Evolutionary conservation across 306 rosid species (phyloP).

Genomic region (Begonia masoniana): DNA sequence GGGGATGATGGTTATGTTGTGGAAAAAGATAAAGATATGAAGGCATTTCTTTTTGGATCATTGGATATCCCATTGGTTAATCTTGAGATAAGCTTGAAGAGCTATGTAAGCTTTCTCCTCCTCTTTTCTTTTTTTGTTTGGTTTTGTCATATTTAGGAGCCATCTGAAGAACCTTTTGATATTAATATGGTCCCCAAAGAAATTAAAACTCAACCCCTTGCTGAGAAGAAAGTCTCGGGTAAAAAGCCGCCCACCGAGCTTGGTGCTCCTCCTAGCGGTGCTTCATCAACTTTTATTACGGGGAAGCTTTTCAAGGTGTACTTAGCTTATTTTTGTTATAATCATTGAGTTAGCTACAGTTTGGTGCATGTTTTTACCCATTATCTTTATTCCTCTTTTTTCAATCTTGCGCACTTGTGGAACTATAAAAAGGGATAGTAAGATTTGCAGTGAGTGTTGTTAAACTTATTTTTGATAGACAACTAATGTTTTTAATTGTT

Average conservation of each 20-base stretch:
- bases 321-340: constrained; percentile 11
- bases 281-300: no score
- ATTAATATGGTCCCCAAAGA: constrained; percentile 71
- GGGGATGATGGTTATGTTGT: constrained; percentile 66
- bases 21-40: constrained; percentile 58
- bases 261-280: no score
- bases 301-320: constrained; percentile 93
- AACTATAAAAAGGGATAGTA: constrained; percentile 91
- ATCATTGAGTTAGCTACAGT: constrained; percentile 4
- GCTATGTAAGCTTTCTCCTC: constrained; percentile 38
- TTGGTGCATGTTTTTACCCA: background rate
- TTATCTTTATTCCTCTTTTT: constrained; percentile 4
- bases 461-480: constrained; percentile 87
- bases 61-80: constrained; percentile 80
- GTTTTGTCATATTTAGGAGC: constrained; percentile 40
- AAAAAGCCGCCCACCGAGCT: constrained; percentile 83
- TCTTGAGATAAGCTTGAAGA: constrained; percentile 80
- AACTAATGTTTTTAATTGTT: no score
- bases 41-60: constrained; percentile 75
- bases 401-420: constrained; percentile 96
- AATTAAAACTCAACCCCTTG: constrained; percentile 76
- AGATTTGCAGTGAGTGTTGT: constrained; percentile 94
- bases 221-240: constrained; percentile 88
- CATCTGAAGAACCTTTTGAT: constrained; percentile 85
- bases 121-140: background rate